Conservation (phyloP, 2,329 filamentous ascomycete genomes). For the Paecilomyces niveus region DNA sequence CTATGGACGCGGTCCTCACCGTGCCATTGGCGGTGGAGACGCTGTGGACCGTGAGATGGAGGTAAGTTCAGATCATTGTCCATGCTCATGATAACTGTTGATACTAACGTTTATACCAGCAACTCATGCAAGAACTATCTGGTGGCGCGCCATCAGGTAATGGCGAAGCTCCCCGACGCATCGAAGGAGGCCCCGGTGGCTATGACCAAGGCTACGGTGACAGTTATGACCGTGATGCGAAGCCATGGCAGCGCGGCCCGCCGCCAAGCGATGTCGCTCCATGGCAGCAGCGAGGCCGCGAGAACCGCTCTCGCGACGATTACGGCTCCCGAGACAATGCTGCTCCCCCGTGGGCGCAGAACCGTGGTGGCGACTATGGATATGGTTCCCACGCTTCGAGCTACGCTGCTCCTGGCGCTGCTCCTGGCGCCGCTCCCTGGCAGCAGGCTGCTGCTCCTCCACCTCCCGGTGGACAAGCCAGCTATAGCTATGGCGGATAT, state of each 20-base stretch:
- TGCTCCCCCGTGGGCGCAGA: conserved; percentile 32
- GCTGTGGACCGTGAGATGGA: conserved; percentile 91
- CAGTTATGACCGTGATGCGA: conserved; percentile 52
- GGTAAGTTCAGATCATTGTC: conserved; percentile 47
- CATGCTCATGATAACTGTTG: conserved; percentile 4
- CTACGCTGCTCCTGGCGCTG: conserved; percentile 39
- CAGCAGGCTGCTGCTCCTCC: conserved; percentile 49
- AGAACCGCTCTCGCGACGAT: conserved; percentile 47
- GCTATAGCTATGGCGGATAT: conserved; percentile 53
- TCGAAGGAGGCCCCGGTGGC: conserved; percentile 72
- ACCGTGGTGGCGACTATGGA: conserved; percentile 37
- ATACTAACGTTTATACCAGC: conserved; percentile 49
- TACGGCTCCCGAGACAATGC: conserved; percentile 33
- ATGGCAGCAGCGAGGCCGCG: conserved; percentile 57
- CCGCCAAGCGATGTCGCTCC: conserved; percentile 72
- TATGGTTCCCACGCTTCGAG: conserved; percentile 30
- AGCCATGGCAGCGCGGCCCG: conserved; percentile 79
- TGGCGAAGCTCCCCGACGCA: conserved; percentile 62
- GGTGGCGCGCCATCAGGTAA: conserved; percentile 57
- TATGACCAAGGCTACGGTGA: conserved; percentile 45
- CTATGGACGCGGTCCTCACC: conserved; percentile 42
- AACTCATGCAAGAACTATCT: conserved; percentile 96
- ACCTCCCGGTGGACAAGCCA: conserved; percentile 33
- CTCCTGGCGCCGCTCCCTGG: conserved; percentile 49
- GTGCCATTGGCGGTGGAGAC: conserved; percentile 69